Evolutionary conservation across 2,329 filamentous ascomycete species (phyloP).

Genomic region (Exserohilum rostratum): DNA sequence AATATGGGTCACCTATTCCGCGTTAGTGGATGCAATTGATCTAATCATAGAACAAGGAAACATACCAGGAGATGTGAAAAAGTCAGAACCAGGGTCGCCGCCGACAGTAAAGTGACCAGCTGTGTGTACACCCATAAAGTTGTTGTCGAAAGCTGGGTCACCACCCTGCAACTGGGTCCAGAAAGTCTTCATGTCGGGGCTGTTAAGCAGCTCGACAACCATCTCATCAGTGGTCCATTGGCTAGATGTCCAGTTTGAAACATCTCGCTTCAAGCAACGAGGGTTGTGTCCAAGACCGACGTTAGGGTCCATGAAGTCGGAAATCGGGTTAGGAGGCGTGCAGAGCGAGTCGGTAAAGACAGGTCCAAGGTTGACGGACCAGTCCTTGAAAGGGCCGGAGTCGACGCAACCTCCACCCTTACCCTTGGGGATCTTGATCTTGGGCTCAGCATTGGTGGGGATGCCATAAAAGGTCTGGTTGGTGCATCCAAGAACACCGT

Average conservation of each 20-base stretch:
- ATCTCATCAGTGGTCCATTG: slow-evolving; percentile 38
- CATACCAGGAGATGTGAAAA: slow-evolving; percentile 49
- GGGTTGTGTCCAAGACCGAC: slow-evolving; percentile 36
- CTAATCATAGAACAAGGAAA: neutral
- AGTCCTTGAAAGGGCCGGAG: slow-evolving; percentile 58
- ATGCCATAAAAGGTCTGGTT: slow-evolving; percentile 35
- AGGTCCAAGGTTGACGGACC: slow-evolving; percentile 55
- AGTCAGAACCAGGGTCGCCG: slow-evolving; percentile 53
- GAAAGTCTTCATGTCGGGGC: slow-evolving; percentile 46
- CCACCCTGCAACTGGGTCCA: slow-evolving; percentile 49
- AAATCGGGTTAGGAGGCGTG: slow-evolving; percentile 31
- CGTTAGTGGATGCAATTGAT: slow-evolving; percentile 33
- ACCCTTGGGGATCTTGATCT: slow-evolving; percentile 54
- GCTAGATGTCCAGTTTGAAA: slow-evolving; percentile 35
- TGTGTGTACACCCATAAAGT: slow-evolving; percentile 50
- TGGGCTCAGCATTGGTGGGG: slow-evolving; percentile 24
- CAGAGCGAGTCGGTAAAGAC: slow-evolving; percentile 48
- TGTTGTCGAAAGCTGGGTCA: slow-evolving; percentile 33
- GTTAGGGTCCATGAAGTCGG: slow-evolving; percentile 35
- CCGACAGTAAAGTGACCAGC: slow-evolving; percentile 54
- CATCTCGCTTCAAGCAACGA: slow-evolving; percentile 48
- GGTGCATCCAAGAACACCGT: slow-evolving; percentile 47
- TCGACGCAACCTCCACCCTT: slow-evolving; percentile 61
- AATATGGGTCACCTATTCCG: slow-evolving; percentile 28
- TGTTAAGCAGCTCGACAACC: slow-evolving; percentile 33